These are phyloP conservation scores for Bruguiera gymnorhiza DNA, from an alignment of 345 rosid genomes.

Conservation along the genomic window DNA sequence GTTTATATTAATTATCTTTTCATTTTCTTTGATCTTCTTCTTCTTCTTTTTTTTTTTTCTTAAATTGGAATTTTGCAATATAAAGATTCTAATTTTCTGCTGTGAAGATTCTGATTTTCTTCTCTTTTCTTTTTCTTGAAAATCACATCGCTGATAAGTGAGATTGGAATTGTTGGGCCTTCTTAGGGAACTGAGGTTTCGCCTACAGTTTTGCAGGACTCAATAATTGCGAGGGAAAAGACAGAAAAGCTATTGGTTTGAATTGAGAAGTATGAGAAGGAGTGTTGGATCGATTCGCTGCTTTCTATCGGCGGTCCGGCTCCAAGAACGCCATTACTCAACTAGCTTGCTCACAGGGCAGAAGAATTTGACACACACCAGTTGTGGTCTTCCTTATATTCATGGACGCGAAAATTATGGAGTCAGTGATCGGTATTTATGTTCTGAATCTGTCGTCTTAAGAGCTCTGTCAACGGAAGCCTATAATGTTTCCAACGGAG, in stretches of 20 bases:
- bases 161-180: too few relatives aligned
- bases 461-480: conserved; percentile 54
- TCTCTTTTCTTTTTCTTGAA: too few relatives aligned
- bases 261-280: conserved; percentile 50
- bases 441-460: conserved; percentile 22
- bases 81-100: too few relatives aligned
- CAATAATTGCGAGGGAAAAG: too few relatives aligned
- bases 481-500: conserved; percentile 35
- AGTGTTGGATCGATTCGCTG: conserved; percentile 39
- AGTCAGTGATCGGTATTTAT: conserved; percentile 18
- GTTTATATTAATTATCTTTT: too few relatives aligned
- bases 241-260: conserved; percentile 5
- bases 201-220: too few relatives aligned
- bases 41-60: too few relatives aligned
- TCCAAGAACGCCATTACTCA: conserved; percentile 23
- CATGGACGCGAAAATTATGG: conserved; percentile 14
- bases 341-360: conserved; percentile 28
- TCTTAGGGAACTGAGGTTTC: too few relatives aligned
- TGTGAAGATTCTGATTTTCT: too few relatives aligned
- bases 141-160: too few relatives aligned
- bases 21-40: too few relatives aligned
- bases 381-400: conserved; percentile 15
- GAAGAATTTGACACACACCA: conserved; percentile 19
- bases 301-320: conserved; percentile 40
- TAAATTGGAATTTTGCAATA: too few relatives aligned